A percentile compares a stretch with the other conserved stretches of the same genome.
These are phyloP conservation scores for Sordariomycetes sp. DNA, from an alignment of 2,329 filamentous ascomycete genomes.

Conservation along the genomic window DNA sequence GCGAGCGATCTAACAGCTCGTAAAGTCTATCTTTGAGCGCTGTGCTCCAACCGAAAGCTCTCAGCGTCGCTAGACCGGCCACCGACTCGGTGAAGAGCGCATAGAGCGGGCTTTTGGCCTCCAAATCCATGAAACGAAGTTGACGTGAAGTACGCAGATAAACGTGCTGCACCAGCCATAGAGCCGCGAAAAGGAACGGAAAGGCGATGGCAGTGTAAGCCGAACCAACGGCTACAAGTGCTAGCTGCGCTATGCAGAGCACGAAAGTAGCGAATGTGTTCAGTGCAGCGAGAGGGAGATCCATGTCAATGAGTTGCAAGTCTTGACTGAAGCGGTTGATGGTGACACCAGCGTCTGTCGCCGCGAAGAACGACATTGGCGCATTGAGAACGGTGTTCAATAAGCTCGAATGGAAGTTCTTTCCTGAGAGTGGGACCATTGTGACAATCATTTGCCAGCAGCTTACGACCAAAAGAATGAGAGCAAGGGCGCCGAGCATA, in stretches of 20 bases:
- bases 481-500: constrained; percentile 9
- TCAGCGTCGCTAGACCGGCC: constrained; percentile 35
- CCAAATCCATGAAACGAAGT: constrained; percentile 41
- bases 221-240: constrained; percentile 9
- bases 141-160: constrained; percentile 44
- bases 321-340: constrained; percentile 30
- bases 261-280: constrained; percentile 12
- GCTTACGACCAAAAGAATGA: constrained; percentile 10
- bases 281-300: constrained; percentile 17
- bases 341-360: constrained; percentile 22
- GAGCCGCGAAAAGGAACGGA: constrained; percentile 1
- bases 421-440: constrained; percentile 13
- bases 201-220: constrained; percentile 11
- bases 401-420: constrained; percentile 12
- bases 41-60: constrained; percentile 27
- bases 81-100: constrained; percentile 41
- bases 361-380: constrained; percentile 22
- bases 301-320: constrained; percentile 25
- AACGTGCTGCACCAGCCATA: constrained; percentile 12
- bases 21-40: constrained; percentile 25
- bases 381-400: constrained; percentile 15
- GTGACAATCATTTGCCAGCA: constrained; percentile 16
- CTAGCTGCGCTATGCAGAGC: constrained; percentile 11
- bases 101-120: constrained; percentile 36
- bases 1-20: constrained; percentile 27